These are phyloP conservation scores for Hanseniaspora hatyaiensis DNA, from an alignment of 805 yeast genomes.

Conservation along the genomic window DNA sequence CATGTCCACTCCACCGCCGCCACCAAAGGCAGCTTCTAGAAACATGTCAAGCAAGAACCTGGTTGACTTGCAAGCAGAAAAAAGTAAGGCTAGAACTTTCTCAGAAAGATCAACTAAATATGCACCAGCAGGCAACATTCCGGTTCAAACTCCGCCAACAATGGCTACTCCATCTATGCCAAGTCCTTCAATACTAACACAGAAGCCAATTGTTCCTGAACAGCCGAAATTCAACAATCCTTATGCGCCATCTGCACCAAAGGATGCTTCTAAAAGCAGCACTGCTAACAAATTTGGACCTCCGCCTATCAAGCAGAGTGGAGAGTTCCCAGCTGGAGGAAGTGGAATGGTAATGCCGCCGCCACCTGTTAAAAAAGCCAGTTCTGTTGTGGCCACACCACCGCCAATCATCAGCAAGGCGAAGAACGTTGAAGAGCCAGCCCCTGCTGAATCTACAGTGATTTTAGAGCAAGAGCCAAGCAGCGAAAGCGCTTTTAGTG, in stretches of 20 bases:
- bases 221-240: conserved; percentile 18
- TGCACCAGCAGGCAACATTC: conserved; percentile 17
- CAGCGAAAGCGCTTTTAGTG: too few species aligned
- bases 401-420: neutral
- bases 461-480: conserved; percentile 7
- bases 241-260: conserved; percentile 23
- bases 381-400: neutral
- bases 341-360: neutral
- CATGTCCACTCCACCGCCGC: conserved; percentile 11
- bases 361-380: conserved; percentile 10
- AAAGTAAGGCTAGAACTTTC: conserved; percentile 20
- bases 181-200: conserved; percentile 1
- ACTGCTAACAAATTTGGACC: conserved; percentile 35
- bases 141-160: neutral
- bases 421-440: too few species aligned
- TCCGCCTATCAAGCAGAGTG: conserved; percentile 18
- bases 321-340: neutral
- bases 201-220: conserved; percentile 16
- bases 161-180: conserved; percentile 15
- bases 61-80: conserved; percentile 21
- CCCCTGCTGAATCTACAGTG: conserved; percentile 5
- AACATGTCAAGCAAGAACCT: conserved; percentile 20
- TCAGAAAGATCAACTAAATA: conserved; percentile 21
- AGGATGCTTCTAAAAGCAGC: conserved; percentile 20
- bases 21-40: conserved; percentile 28